Base-by-base conservation (phyloP, 768 basidiomycete species). In the Tricholoma bakamatsutake region DNA sequence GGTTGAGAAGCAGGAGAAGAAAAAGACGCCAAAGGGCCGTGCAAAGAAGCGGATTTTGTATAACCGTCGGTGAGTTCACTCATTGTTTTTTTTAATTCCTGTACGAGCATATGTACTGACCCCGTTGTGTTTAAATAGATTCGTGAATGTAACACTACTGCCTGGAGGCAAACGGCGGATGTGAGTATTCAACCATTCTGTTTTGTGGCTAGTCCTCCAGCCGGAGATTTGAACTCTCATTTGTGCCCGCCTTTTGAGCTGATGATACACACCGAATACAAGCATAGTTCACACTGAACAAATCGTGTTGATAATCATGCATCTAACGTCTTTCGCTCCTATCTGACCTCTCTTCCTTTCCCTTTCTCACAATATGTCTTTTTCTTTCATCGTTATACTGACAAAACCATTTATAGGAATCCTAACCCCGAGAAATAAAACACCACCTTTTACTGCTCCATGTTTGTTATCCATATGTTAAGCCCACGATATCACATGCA, bases 251-350 rank as follows among this genome's bases (percentile, higher is more conserved):
- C 55, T 39, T n/a, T 34, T 33, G 39, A 13, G 10, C 13, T 69
- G 84, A 86, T 86, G 86, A 88, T 79, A 79, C 73, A 61, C 60
- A 62, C 65, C 69, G 71, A 75, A 73, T 71, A 76, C 77, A 71
- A 48, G 88, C 93, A 94, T 94, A 94, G 93, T 95, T 94, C 92
- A 95, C 90, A 85, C 93, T 86, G 92, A 96, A 90, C 72, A 73
- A 50, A 73, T 71, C 67, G 72, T 93, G 91, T 90, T 85, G 88
- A 93, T 75, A 87, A 80, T 73, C 74, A 82, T 78, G 62, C 85
- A 91, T 90, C 88, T 82, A 76, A 83, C 71, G 92, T 97, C 93
- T 95, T 95, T 95, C 93, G 93, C 93, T 95, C 92, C 93, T 95
- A 95, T 95, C 92, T 95, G 93, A 95, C 72, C 59, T 66, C 52